A percentile compares a stretch with the other conserved stretches of the same genome.
These are phyloP conservation scores for Beauveria pseudobassiana DNA, from an alignment of 2,329 filamentous ascomycete genomes.

Conservation along the genomic window DNA sequence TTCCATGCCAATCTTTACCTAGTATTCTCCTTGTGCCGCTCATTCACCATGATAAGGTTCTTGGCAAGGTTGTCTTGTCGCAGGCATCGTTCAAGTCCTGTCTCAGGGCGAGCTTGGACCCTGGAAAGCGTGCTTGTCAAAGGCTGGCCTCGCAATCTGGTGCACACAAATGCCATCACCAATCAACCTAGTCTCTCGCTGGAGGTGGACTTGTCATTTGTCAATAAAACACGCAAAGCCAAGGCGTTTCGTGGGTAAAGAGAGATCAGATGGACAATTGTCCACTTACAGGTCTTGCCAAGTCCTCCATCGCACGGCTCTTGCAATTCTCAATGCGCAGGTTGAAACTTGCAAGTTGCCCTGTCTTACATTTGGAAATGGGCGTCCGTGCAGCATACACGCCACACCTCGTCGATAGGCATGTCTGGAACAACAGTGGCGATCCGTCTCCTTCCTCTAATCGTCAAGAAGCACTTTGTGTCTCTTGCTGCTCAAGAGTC, in stretches of 20 bases:
- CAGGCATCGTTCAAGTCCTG: neutral
- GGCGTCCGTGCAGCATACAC: neutral
- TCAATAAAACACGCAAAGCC: neutral
- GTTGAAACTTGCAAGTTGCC: conserved; percentile 3
- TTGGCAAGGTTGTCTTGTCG: conserved; percentile 8
- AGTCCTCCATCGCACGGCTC: neutral
- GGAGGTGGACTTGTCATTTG: neutral
- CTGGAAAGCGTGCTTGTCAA: neutral
- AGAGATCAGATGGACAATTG: conserved; percentile 6
- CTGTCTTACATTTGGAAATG: neutral
- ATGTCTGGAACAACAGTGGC: neutral
- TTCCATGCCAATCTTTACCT: neutral
- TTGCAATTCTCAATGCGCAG: neutral
- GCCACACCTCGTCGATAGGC: neutral
- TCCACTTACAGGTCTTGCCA: conserved; percentile 9
- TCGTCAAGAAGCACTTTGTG: neutral
- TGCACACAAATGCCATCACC: neutral
- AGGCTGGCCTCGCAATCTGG: neutral
- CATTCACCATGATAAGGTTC: conserved; percentile 7
- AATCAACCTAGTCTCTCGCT: neutral
- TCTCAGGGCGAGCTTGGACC: conserved; percentile 10
- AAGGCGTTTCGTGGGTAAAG: neutral
- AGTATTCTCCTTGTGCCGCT: neutral
- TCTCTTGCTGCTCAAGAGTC: neutral
- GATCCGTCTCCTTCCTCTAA: neutral